Evolutionary conservation across 768 basidiomycete species (phyloP).

Genomic region (Scleroderma citrinum): DNA sequence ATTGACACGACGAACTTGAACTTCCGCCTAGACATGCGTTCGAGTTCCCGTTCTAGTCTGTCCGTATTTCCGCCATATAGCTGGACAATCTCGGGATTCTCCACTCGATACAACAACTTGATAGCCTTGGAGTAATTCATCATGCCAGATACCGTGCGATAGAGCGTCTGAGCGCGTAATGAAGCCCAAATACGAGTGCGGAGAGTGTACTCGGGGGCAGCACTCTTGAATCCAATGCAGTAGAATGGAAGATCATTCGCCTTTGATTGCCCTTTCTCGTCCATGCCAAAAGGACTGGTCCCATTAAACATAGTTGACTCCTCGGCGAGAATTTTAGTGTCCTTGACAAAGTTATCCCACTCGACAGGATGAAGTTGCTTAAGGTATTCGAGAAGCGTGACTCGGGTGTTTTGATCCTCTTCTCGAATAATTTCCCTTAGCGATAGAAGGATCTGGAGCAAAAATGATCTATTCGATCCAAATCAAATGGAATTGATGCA

Average conservation of each 20-base stretch:
- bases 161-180: conserved; percentile 95
- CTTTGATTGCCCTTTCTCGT: conserved; percentile 81
- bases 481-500: conserved; percentile 1
- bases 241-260: conserved; percentile 95
- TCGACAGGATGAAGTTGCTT: conserved; percentile 98
- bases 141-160: conserved; percentile 98
- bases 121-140: conserved; percentile 99
- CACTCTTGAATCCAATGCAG: conserved; percentile 98
- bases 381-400: conserved; percentile 94
- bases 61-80: conserved; percentile 97
- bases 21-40: conserved; percentile 95
- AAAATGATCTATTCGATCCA: not conserved
- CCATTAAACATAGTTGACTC: conserved; percentile 87
- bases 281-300: conserved; percentile 61
- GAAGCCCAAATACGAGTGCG: conserved; percentile 99
- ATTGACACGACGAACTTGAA: conserved; percentile 99
- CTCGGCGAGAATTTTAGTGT: conserved; percentile 97
- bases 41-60: conserved; percentile 90
- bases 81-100: conserved; percentile 99
- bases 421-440: conserved; percentile 98
- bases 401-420: conserved; percentile 94
- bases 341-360: conserved; percentile 99
- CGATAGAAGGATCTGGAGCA: conserved; percentile 79
- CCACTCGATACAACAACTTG: conserved; percentile 98
- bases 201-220: conserved; percentile 95